Percentiles rank a stretch among this genome's conserved stretches.
Evolutionary conservation across 163 green algal species (phyloP).

Genomic region (Scenedesmus sp.): DNA sequence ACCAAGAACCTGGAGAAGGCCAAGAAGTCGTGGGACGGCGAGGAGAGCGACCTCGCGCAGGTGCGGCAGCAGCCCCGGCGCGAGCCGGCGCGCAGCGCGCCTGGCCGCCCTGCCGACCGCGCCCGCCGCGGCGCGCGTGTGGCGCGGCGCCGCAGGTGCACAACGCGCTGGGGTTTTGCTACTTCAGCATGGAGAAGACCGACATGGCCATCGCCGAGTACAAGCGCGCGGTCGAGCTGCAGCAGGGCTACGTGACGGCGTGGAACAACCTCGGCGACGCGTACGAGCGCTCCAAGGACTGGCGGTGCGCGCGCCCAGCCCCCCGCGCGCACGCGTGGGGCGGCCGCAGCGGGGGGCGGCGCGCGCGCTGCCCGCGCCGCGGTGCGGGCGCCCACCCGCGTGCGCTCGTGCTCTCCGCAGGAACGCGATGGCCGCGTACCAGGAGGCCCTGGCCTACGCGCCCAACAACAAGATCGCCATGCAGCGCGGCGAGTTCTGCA

Average conservation of each 20-base stretch:
- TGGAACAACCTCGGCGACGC: conserved; percentile 99
- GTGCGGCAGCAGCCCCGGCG: conserved; percentile 41
- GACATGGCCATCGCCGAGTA: conserved; percentile 88
- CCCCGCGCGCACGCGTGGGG: no score
- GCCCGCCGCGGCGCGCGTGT: no score
- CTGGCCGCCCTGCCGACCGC: not conserved
- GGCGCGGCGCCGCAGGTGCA: conserved; percentile 79
- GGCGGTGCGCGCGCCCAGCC: conserved; percentile 52
- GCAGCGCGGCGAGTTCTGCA: conserved; percentile 71
- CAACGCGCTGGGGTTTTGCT: conserved; percentile 97
- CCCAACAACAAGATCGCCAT: conserved; percentile 88
- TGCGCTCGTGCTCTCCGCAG: no score
- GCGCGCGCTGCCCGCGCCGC: no score
- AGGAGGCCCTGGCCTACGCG: conserved; percentile 87
- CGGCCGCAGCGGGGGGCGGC: no score
- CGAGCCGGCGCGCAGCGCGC: not conserved
- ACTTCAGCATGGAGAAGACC: conserved; percentile 90
- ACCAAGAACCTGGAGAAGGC: conserved; percentile 95
- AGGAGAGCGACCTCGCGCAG: conserved; percentile 93
- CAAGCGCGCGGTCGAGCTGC: conserved; percentile 86
- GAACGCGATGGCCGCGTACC: conserved; percentile 94
- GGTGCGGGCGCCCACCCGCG: no score
- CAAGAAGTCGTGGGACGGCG: conserved; percentile 92
- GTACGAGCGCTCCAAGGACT: conserved; percentile 75
- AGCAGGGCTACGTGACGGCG: conserved; percentile 97